phyloP scores from a whole-genome alignment of 2,329 filamentous ascomycete genomes.

The Leptographium wingfieldii region DNA sequence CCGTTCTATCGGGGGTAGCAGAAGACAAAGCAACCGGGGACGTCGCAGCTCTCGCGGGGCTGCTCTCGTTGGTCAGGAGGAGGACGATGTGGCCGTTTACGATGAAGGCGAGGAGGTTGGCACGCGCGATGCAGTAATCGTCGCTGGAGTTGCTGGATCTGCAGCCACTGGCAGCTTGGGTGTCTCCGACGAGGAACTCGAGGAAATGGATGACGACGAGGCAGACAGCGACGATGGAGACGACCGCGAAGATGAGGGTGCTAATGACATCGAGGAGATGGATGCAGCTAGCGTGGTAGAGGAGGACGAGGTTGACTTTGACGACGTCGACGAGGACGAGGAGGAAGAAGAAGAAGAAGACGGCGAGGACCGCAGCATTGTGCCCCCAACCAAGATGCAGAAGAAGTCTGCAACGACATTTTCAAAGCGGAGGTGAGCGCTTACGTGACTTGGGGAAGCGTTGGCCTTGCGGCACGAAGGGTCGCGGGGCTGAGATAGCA shows the following conservation, averaged over 20 bases:
- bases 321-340: slow-evolving; percentile 70
- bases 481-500: too few species aligned
- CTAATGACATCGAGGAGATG: not conserved
- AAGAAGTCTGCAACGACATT: slow-evolving; percentile 18
- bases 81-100: slow-evolving; percentile 36
- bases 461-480: not conserved
- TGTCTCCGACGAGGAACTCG: slow-evolving; percentile 14
- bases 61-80: slow-evolving; percentile 35
- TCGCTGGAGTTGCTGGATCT: slow-evolving; percentile 17
- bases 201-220: slow-evolving; percentile 59
- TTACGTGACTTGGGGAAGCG: not conserved
- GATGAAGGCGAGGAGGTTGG: slow-evolving; percentile 8
- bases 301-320: slow-evolving; percentile 47
- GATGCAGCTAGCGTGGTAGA: slow-evolving; percentile 8
- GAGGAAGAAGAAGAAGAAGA: not conserved
- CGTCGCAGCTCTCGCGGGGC: slow-evolving; percentile 27
- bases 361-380: not conserved
- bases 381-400: slow-evolving; percentile 22
- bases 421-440: slow-evolving; percentile 17
- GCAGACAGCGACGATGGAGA: slow-evolving; percentile 87
- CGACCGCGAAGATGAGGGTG: slow-evolving; percentile 65
- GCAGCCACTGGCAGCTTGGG: slow-evolving; percentile 11
- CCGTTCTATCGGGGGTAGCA: slow-evolving; percentile 29
- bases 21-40: slow-evolving; percentile 41
- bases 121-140: slow-evolving; percentile 19